Evolutionary conservation across 345 rosid species (phyloP), one percentile per base, ranked within the genome.

Genomic region (Melaleuca quinquenervia): DNA sequence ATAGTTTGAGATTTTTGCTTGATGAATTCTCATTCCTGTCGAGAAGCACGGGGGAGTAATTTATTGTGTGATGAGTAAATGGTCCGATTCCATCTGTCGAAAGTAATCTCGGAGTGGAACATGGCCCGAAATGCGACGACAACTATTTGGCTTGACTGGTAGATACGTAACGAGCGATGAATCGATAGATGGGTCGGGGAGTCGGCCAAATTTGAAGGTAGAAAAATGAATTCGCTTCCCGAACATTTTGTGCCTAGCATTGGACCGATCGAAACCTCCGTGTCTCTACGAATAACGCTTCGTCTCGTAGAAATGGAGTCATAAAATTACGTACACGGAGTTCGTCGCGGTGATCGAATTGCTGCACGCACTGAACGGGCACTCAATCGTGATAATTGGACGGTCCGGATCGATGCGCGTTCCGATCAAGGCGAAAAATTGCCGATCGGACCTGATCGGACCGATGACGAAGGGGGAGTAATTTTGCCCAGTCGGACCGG

Each of bases 391-490:
- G 0, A 0, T 41, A 58, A 26, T n/a, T 60, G 15, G 14, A 7
- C 5, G 0, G 9, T 6, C n/a, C 0, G 29, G 2, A 60, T 60
- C 3, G 70, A 60, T 27, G 12, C 0, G n/a, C n/a, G n/a, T n/a
- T n/a, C n/a, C n/a, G n/a, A n/a, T n/a, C n/a, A n/a, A n/a, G n/a
- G n/a, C 16, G 6, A 16, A 15, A 52, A 52, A 52, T 14, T 41
- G 41, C 41, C 41, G 41, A 41, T 41, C 41, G 3, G 41, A 41
- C 41, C 4, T 4, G 41, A 41, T 41, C 41, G 41, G 41, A 41
- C 41, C 41, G 41, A 41, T 41, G 41, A 41, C 4, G 41, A 41
- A 41, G 2, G 41, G 41, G 41, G 4, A 41, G 36, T 52, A 52
- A 52, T 52, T 16, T 52, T 52, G 2, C 14, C 29, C 64, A 29